phyloP scores from a whole-genome alignment of 495 filamentous ascomycete genomes.

The Trichocladium antarcticum region DNA sequence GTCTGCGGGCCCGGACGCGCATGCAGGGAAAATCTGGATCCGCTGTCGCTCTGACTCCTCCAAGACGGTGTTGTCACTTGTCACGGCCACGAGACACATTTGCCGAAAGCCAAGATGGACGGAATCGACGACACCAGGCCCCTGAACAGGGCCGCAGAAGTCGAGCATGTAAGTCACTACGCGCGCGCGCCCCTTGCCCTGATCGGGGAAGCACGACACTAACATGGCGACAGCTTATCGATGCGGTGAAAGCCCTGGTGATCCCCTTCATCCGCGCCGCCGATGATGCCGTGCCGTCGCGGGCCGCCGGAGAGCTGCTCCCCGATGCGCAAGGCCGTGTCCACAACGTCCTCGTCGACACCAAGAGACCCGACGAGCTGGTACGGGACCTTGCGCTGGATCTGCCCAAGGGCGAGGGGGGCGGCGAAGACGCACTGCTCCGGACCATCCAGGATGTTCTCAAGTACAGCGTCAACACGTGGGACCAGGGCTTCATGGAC shows the following conservation, averaged over 20 bases:
- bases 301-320: slow-evolving; percentile 41
- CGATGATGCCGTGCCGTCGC: slow-evolving; percentile 48
- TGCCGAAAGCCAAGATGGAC: too few species aligned
- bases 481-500: slow-evolving; percentile 91
- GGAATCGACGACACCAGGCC: slow-evolving; percentile 11
- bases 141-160: slow-evolving; percentile 25
- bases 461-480: slow-evolving; percentile 83
- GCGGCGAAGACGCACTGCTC: slow-evolving; percentile 61
- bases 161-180: slow-evolving; percentile 37
- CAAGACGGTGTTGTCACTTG: too few species aligned
- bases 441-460: slow-evolving; percentile 54
- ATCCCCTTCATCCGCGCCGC: slow-evolving; percentile 69
- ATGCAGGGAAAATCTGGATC: slow-evolving; percentile 9
- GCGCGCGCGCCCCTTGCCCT: not conserved
- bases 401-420: slow-evolving; percentile 50
- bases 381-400: slow-evolving; percentile 50
- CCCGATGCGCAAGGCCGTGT: slow-evolving; percentile 35
- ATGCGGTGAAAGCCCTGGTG: slow-evolving; percentile 60
- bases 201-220: not conserved
- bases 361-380: slow-evolving; percentile 60
- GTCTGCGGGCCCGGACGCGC: slow-evolving; percentile 3
- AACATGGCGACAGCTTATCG: slow-evolving; percentile 47
- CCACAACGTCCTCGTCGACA: slow-evolving; percentile 55
- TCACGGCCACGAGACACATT: too few species aligned
- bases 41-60: too few species aligned